These are phyloP conservation scores for Kodamaea fungicola DNA, from an alignment of 1,139 yeast species.

Conservation along the genomic window DNA sequence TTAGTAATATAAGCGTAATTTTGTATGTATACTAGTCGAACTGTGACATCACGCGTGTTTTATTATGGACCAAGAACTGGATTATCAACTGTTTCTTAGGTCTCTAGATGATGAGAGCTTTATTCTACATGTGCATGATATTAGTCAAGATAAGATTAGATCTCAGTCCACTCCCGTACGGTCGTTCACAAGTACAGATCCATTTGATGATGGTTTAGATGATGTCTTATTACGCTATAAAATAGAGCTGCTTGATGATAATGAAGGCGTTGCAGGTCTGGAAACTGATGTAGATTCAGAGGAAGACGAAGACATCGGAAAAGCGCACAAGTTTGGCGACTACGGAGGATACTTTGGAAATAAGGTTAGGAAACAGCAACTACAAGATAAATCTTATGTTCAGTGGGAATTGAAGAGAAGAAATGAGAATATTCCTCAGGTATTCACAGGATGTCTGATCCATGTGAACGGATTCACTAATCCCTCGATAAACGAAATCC, in stretches of 20 bases:
- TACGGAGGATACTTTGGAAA: slow-evolving; percentile 65
- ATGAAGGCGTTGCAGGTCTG: background rate
- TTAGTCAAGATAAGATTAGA: slow-evolving; percentile 18
- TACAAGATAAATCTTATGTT: slow-evolving; percentile 54
- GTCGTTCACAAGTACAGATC: slow-evolving; percentile 20
- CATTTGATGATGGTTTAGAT: slow-evolving; percentile 42
- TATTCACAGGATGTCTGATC: slow-evolving; percentile 63
- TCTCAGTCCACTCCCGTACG: slow-evolving; percentile 9
- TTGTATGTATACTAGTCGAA: background rate
- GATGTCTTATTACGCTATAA: slow-evolving; percentile 11
- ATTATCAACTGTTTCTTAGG: slow-evolving; percentile 25
- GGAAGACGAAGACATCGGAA: slow-evolving; percentile 25
- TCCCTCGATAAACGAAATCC: slow-evolving; percentile 73
- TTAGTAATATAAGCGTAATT: too few relatives aligned
- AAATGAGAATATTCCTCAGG: slow-evolving; percentile 18
- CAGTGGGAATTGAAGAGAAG: slow-evolving; percentile 47
- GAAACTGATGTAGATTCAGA: slow-evolving; percentile 3
- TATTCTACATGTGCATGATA: slow-evolving; percentile 32
- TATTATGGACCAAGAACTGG: slow-evolving; percentile 1
- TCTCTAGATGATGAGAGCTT: slow-evolving; percentile 42
- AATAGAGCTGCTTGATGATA: slow-evolving; percentile 4
- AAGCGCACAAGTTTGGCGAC: slow-evolving; percentile 60
- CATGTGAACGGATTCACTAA: slow-evolving; percentile 84
- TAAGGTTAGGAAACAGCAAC: slow-evolving; percentile 65
- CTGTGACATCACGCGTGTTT: background rate